A percentile compares a stretch with the other conserved stretches of the same genome.
phyloP scores from a whole-genome alignment of 176 grass and related monocot species.

The Themeda triandra region DNA sequence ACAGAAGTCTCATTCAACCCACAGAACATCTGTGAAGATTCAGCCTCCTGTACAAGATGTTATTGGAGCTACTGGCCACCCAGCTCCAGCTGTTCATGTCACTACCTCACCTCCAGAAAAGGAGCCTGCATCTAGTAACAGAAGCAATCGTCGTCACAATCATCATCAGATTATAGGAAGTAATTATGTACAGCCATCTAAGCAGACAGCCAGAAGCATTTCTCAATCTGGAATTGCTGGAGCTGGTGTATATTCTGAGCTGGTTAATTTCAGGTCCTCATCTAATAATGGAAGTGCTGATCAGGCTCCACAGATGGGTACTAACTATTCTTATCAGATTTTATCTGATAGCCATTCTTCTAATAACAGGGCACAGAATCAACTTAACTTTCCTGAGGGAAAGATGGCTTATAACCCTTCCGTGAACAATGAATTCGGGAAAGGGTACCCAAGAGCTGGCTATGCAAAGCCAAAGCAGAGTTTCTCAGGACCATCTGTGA shows the following conservation, averaged over 20 bases:
- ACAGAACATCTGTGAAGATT: conserved; percentile 41
- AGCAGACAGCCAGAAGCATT: conserved; percentile 40
- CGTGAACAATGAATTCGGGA: conserved; percentile 27
- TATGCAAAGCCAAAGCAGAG: conserved; percentile 51
- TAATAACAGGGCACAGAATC: conserved; percentile 42
- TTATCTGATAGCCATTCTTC: conserved; percentile 33
- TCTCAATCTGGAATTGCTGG: conserved; percentile 46
- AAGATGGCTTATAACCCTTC: conserved; percentile 36
- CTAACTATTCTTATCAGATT: conserved; percentile 43
- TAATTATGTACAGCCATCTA: conserved; percentile 41
- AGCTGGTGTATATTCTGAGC: conserved; percentile 51
- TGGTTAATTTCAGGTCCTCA: conserved; percentile 38
- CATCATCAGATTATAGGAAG: conserved; percentile 29
- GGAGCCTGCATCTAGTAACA: conserved; percentile 33
- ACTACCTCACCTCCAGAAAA: conserved; percentile 35
- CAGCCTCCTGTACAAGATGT: conserved; percentile 39
- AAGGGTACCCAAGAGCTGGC: conserved; percentile 35
- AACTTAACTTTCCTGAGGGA: conserved; percentile 35
- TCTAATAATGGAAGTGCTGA: conserved; percentile 38
- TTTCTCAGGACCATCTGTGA: conserved; percentile 41
- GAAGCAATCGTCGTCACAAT: conserved; percentile 16
- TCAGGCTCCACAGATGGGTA: conserved; percentile 20
- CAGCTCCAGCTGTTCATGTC: conserved; percentile 31
- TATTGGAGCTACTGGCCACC: conserved; percentile 30
- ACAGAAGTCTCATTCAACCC: conserved; percentile 30